phyloP scores from a whole-genome alignment of 2,329 filamentous ascomycete genomes.

The Fusarium ambrosium region DNA sequence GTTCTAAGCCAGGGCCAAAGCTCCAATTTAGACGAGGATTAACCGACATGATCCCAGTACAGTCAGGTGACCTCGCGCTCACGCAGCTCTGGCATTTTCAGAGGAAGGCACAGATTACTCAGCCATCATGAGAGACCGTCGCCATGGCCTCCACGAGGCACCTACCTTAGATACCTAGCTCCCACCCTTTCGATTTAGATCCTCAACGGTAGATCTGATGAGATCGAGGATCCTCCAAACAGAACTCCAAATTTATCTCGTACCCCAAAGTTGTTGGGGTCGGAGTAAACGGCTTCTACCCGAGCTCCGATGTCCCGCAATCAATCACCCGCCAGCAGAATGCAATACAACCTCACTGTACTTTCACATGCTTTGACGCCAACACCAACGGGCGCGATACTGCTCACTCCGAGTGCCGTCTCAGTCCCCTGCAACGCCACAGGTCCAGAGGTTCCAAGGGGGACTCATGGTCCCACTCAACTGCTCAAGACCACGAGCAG shows the following conservation, averaged over 20 bases:
- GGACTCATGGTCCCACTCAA: constrained; percentile 24
- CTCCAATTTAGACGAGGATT: constrained; percentile 37
- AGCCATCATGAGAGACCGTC: constrained; percentile 1
- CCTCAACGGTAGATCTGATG: constrained; percentile 42
- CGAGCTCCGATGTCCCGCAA: constrained; percentile 28
- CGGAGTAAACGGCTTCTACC: constrained; percentile 34
- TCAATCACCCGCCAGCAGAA: constrained; percentile 33
- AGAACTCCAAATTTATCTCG: constrained; percentile 9
- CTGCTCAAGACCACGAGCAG: constrained; percentile 9
- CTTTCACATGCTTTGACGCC: constrained; percentile 45
- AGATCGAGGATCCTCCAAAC: constrained; percentile 22
- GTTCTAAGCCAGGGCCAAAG: constrained; percentile 30
- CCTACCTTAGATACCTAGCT: not conserved
- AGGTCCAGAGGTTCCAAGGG: constrained; percentile 25
- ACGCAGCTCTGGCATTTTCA: not conserved
- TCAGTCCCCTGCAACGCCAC: constrained; percentile 36
- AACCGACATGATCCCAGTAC: constrained; percentile 19
- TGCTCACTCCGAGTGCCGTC: constrained; percentile 11
- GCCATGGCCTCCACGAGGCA: not conserved
- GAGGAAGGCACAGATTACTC: constrained; percentile 23
- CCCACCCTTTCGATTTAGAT: constrained; percentile 14
- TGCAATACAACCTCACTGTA: constrained; percentile 44
- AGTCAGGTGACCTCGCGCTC: constrained; percentile 25
- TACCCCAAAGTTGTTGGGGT: constrained; percentile 41
- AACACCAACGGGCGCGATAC: constrained; percentile 17